A percentile compares a stretch with the other conserved stretches of the same genome.
Conservation (phyloP, 768 basidiomycete species). For the Suillus alpinus region DNA sequence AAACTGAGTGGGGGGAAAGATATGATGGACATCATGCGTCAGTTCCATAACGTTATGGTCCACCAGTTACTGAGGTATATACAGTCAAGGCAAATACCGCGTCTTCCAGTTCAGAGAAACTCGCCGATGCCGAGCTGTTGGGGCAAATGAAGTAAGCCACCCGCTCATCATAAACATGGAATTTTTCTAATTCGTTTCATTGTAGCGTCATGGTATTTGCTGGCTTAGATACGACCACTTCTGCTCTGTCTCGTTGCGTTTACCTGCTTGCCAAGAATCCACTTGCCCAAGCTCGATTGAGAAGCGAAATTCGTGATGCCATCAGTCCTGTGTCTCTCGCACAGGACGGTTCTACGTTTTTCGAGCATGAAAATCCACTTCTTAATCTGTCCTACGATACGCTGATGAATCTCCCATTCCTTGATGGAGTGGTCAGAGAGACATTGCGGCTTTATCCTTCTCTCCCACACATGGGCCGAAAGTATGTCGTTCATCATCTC, state of each 20-base stretch:
- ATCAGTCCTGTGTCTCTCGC: conserved; percentile 11
- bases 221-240: conserved; percentile 17
- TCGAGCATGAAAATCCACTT: conserved; percentile 21
- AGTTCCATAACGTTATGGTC: conserved; percentile 1
- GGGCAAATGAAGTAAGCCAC: conserved; percentile 26
- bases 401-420: conserved; percentile 35
- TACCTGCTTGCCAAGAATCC: conserved; percentile 16
- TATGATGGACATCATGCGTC: conserved; percentile 30
- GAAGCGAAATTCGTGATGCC: conserved; percentile 8
- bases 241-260: conserved; percentile 15
- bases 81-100: conserved; percentile 23
- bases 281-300: neutral
- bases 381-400: conserved; percentile 26
- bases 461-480: conserved; percentile 10
- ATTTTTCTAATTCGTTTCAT: neutral
- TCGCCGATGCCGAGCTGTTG: conserved; percentile 23
- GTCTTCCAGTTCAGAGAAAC: conserved; percentile 16
- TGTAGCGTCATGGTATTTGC: conserved; percentile 23
- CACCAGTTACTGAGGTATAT: neutral
- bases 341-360: neutral
- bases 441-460: conserved; percentile 32
- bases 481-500: conserved; percentile 8
- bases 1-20: conserved; percentile 14
- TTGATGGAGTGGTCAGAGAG: conserved; percentile 39
- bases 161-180: neutral